These are phyloP conservation scores for Gossypium aridum DNA, from an alignment of 441 rosid genomes.

Conservation along the genomic window DNA sequence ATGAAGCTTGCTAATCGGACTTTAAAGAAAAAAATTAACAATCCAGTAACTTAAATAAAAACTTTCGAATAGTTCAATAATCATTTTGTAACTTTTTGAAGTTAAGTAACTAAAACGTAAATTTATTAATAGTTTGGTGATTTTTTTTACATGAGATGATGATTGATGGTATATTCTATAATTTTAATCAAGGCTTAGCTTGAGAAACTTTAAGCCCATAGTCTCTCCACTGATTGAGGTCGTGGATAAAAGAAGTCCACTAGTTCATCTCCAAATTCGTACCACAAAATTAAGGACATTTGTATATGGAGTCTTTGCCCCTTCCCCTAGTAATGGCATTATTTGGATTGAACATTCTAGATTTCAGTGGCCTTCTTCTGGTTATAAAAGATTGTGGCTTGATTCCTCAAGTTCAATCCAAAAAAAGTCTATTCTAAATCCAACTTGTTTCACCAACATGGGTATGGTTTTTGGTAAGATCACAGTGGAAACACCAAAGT, in stretches of 20 bases:
- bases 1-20: no score
- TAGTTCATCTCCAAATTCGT: not conserved
- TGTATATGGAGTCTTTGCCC: not conserved
- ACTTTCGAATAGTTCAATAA: no score
- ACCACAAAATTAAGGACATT: slow-evolving; percentile 11
- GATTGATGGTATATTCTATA: not conserved
- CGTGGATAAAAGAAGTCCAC: slow-evolving; percentile 35
- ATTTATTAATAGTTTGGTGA: no score
- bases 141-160: not conserved
- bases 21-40: no score
- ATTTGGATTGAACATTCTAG: not conserved
- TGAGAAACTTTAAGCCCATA: not conserved
- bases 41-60: no score
- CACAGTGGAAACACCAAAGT: slow-evolving; percentile 6
- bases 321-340: slow-evolving; percentile 5
- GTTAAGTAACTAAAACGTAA: no score
- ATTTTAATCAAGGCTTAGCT: not conserved
- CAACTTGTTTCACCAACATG: slow-evolving; percentile 4
- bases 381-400: not conserved
- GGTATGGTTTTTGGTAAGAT: slow-evolving; percentile 5
- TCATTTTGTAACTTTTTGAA: no score
- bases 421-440: not conserved
- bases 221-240: not conserved
- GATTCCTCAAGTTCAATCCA: not conserved
- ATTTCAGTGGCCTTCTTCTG: not conserved